Evolutionary conservation across 768 basidiomycete genomes (phyloP), one percentile per base, ranked within the genome.

Genomic region (Tulasnella sp.): DNA sequence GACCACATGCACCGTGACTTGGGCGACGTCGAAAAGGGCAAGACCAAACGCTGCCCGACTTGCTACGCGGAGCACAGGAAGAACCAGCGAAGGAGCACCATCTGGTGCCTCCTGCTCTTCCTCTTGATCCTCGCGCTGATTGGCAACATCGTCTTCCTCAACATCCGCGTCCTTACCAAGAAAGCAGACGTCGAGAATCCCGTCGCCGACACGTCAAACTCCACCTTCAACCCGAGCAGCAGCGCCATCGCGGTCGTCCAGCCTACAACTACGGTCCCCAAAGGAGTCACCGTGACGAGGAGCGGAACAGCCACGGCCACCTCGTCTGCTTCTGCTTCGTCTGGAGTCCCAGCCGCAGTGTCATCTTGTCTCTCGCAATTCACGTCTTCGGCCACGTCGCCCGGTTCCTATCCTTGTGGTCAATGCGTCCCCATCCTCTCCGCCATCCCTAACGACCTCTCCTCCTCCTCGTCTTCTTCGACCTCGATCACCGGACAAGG

Each of bases 301-400:
- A 42, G 24, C 28, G 41, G 46, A 20, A 48, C 74, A 11, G 46
- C 40, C 74, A 82, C 81, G n/a, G 76, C 69, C 46, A 82, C 83
- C 76, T 73, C 79, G 81, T 72, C 72, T 50, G 72, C 83, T 20
- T 41, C 82, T 5, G 83, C 83, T 72, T 78, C 84, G 58, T 81
- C 85, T 22, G 82, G 83, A 3, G 83, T 86, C n/a, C 88, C 89
- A 37, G 84, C 83, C 44, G 85, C 87, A 81, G 86, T 87, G 31
- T 86, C 87, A 81, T 86, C 88, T 82, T 90, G 89, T 83, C 82
- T 90, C 64, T 86, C 87, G 22, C 86, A 90, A 81, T 90, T 86
- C 83, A 86, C 89, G 60, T 90, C 89, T 1, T 87, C 89, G 1
- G 83, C 86, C 1, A 84, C 86, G 74, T 69, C 64, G 2, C 88